Evolutionary conservation across 148 eudicot species (phyloP).

Genomic region (Silene uniflora): DNA sequence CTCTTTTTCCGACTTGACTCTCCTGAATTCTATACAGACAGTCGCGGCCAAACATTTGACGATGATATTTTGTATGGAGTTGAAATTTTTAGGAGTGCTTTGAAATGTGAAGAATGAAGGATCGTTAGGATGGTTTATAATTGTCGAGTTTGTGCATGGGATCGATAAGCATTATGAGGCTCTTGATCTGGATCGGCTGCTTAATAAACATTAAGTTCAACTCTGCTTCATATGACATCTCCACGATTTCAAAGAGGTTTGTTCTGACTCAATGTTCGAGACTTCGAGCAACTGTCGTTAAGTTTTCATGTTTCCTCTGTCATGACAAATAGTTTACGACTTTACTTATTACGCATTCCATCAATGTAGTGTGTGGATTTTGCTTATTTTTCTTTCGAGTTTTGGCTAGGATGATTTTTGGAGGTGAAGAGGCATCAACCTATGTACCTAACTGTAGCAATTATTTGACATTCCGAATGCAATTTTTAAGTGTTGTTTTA

Average conservation of each 20-base stretch:
- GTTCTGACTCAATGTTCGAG: no score
- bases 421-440: constrained; percentile 7
- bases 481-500: constrained; percentile 16
- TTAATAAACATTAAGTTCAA: no score
- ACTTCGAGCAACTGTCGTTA: background rate
- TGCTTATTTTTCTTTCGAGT: background rate
- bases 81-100: no score
- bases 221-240: no score
- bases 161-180: constrained; percentile 1
- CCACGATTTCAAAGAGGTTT: no score
- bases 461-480: background rate
- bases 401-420: background rate
- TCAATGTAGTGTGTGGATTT: background rate
- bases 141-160: background rate
- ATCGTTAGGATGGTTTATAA: constrained; percentile 11
- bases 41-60: constrained; percentile 34
- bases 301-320: background rate
- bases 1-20: constrained; percentile 91
- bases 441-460: constrained; percentile 1
- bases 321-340: no score
- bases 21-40: constrained; percentile 82
- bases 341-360: background rate
- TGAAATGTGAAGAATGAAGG: constrained; percentile 6
- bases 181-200: constrained; percentile 4
- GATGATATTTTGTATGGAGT: constrained; percentile 1